These are phyloP conservation scores for Exophiala spinifera DNA, from an alignment of 2,329 filamentous ascomycete genomes.

Conservation along the genomic window DNA sequence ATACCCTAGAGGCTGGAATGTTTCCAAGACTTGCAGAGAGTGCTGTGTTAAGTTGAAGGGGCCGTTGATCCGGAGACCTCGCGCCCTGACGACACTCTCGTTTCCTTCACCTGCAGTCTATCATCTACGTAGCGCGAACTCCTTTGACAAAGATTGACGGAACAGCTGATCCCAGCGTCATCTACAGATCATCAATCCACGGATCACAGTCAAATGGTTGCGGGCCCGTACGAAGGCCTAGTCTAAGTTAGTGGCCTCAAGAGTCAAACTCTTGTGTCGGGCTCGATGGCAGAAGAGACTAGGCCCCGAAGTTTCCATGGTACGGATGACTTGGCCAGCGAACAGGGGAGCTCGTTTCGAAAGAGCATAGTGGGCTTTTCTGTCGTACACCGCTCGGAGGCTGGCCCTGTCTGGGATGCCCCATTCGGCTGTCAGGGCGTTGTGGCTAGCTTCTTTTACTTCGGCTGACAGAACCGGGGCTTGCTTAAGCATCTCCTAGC, in stretches of 20 bases:
- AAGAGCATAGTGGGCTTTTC: constrained; percentile 4
- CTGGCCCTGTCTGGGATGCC: constrained; percentile 18
- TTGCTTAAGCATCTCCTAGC: constrained; percentile 6
- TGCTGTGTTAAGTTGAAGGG: neutral
- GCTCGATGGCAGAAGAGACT: neutral
- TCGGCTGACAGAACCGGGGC: constrained; percentile 26
- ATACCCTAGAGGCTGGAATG: no score
- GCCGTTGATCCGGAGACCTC: neutral
- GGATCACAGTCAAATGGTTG: neutral
- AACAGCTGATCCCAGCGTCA: no score
- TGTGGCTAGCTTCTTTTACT: constrained; percentile 26
- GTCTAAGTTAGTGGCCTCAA: no score
- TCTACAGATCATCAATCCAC: neutral
- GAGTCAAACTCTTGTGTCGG: neutral
- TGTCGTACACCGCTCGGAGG: constrained; percentile 4
- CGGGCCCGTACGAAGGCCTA: neutral
- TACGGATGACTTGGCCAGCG: constrained; percentile 6
- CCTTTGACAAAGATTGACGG: no score
- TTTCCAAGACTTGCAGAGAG: neutral
- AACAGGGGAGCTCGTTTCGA: constrained; percentile 22
- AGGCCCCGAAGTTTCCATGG: constrained; percentile 1
- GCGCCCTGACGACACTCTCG: neutral
- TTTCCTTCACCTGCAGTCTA: neutral
- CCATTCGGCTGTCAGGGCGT: constrained; percentile 23
- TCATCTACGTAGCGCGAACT: neutral